Percentiles rank a stretch among this genome's conserved stretches.
Evolutionary conservation across 768 basidiomycete species (phyloP).

Genomic region (Tylopilus balloui): DNA sequence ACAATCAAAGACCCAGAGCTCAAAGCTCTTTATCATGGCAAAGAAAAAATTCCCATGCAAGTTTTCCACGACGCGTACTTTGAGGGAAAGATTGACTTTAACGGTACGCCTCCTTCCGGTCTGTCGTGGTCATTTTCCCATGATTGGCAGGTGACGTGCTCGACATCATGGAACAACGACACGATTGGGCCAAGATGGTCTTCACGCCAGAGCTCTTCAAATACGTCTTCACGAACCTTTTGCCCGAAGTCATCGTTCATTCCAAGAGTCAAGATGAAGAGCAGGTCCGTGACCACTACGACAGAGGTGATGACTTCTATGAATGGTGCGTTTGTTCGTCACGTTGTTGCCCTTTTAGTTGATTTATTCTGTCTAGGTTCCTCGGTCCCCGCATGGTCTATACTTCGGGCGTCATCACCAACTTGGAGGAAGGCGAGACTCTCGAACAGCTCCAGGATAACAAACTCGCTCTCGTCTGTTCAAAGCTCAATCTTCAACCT

Average conservation of each 20-base stretch:
- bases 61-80: slow-evolving; percentile 97
- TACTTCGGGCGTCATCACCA: slow-evolving; percentile 84
- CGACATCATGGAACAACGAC: slow-evolving; percentile 89
- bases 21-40: slow-evolving; percentile 72
- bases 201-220: slow-evolving; percentile 91
- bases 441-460: slow-evolving; percentile 97
- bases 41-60: slow-evolving; percentile 96
- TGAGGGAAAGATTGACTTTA: slow-evolving; percentile 93
- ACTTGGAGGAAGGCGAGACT: slow-evolving; percentile 68
- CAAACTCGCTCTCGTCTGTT: slow-evolving; percentile 93
- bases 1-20: slow-evolving; percentile 82
- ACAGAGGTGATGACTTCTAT: slow-evolving; percentile 97
- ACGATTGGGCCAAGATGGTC: slow-evolving; percentile 91
- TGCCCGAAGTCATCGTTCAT: slow-evolving; percentile 94
- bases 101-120: slow-evolving; percentile 49
- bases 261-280: slow-evolving; percentile 90
- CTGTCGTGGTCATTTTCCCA: not conserved
- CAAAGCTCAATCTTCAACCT: slow-evolving; percentile 87
- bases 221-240: slow-evolving; percentile 81
- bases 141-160: slow-evolving; percentile 73
- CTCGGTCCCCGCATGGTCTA: slow-evolving; percentile 96
- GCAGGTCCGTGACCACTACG: slow-evolving; percentile 94
- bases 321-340: slow-evolving; percentile 47
- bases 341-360: not conserved
- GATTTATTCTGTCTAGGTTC: slow-evolving; percentile 51